Evolutionary conservation across 2,329 filamentous ascomycete genomes (phyloP).

Genomic region (Tolypocladium tropicale): DNA sequence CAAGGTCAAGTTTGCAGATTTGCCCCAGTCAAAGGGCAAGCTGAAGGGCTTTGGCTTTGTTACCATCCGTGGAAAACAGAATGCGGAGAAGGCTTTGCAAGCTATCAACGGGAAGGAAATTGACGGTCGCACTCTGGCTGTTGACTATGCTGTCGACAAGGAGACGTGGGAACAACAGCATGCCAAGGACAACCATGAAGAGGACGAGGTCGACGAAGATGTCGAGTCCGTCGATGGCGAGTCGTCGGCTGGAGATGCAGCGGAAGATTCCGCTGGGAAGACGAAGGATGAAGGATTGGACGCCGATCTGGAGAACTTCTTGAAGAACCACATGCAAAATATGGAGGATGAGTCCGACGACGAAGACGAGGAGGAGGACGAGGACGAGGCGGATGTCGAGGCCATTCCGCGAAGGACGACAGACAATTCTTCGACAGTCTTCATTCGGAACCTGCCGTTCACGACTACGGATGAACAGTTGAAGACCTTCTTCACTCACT

Average conservation of each 20-base stretch:
- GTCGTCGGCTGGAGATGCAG: constrained; percentile 17
- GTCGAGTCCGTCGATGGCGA: constrained; percentile 18
- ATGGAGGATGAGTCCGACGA: constrained; percentile 47
- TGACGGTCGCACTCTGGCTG: constrained; percentile 78
- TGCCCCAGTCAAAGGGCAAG: constrained; percentile 68
- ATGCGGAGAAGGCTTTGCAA: constrained; percentile 80
- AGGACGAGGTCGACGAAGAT: constrained; percentile 26
- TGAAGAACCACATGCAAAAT: constrained; percentile 47
- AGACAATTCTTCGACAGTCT: constrained; percentile 69
- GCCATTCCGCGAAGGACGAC: constrained; percentile 26
- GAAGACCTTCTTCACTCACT: constrained; percentile 76
- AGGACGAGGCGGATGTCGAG: constrained; percentile 29
- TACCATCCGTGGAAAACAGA: constrained; percentile 75
- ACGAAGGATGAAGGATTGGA: constrained; percentile 31
- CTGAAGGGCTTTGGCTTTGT: constrained; percentile 90
- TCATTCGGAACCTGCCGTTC: constrained; percentile 91
- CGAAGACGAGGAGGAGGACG: constrained; percentile 32
- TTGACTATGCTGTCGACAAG: constrained; percentile 96
- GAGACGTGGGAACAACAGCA: constrained; percentile 66
- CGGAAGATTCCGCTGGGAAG: constrained; percentile 18
- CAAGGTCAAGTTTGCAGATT: constrained; percentile 77
- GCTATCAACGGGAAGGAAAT: constrained; percentile 82
- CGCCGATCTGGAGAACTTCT: constrained; percentile 42
- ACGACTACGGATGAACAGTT: constrained; percentile 73
- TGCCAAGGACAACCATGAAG: constrained; percentile 19